These are phyloP conservation scores for Vaccinium myrtillus DNA, from an alignment of 148 eudicot genomes.

Conservation along the genomic window DNA sequence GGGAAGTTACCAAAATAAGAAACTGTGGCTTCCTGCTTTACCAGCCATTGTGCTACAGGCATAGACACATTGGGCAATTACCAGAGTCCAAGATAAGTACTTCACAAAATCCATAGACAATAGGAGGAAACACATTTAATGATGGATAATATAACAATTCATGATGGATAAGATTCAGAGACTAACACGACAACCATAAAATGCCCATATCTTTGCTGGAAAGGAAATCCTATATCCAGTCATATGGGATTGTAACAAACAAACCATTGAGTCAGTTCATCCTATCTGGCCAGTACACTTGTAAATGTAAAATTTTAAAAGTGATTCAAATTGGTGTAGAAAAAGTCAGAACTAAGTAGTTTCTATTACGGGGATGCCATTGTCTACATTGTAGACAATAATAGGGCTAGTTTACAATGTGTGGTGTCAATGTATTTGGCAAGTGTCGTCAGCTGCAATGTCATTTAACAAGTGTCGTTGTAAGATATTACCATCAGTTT, in stretches of 20 bases:
- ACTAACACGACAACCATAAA: background rate
- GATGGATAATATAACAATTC: background rate
- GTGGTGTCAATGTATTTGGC: background rate
- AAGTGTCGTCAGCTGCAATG: background rate
- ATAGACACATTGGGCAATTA: background rate
- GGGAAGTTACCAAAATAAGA: background rate
- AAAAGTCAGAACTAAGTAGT: background rate
- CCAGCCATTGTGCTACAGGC: background rate
- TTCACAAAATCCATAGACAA: background rate
- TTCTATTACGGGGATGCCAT: background rate
- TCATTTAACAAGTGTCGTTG: background rate
- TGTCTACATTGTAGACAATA: background rate
- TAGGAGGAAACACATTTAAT: background rate
- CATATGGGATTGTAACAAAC: background rate
- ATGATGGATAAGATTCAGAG: background rate
- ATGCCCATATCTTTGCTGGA: background rate
- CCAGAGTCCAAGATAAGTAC: conserved; percentile 9
- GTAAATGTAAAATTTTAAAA: background rate
- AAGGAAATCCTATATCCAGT: background rate
- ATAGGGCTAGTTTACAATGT: background rate
- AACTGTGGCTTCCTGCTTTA: background rate
- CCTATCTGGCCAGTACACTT: background rate
- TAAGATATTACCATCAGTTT: conserved; percentile 59
- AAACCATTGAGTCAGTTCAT: background rate
- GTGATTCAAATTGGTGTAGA: background rate